These are phyloP conservation scores for Toxicodendron radicans DNA, from an alignment of 345 rosid species.

Conservation along the genomic window DNA sequence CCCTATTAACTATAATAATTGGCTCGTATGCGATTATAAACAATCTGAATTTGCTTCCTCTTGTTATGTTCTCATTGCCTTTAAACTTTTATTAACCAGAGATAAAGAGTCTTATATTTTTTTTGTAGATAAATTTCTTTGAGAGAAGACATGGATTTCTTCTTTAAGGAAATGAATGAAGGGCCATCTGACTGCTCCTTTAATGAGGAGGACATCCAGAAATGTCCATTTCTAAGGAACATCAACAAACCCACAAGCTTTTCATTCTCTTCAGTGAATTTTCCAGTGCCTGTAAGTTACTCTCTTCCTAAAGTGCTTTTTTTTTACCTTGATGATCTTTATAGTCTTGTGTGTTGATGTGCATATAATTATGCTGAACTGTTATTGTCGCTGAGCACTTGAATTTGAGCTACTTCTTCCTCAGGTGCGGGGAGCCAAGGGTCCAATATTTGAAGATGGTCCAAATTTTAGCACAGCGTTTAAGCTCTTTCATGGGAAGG, in stretches of 20 bases:
- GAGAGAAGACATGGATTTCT: slow-evolving; percentile 42
- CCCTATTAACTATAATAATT: too few species aligned
- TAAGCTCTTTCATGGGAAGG: slow-evolving; percentile 81
- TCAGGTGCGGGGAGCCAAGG: slow-evolving; percentile 59
- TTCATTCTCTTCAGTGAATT: slow-evolving; percentile 50
- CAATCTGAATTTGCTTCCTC: neutral
- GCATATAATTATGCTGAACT: neutral
- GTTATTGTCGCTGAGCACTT: neutral
- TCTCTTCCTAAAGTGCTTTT: neutral
- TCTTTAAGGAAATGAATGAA: slow-evolving; percentile 39
- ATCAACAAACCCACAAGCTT: slow-evolving; percentile 74
- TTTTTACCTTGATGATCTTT: neutral
- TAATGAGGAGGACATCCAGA: slow-evolving; percentile 48
- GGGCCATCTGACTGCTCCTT: slow-evolving; percentile 47
- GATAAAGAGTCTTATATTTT: neutral
- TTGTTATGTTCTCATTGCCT: neutral
- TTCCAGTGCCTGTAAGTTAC: slow-evolving; percentile 45
- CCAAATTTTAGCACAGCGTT: slow-evolving; percentile 69
- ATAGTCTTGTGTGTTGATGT: neutral
- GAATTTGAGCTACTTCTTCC: neutral
- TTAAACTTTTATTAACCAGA: too few species aligned
- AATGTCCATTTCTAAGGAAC: slow-evolving; percentile 83
- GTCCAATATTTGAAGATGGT: slow-evolving; percentile 94
- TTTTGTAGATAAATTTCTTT: slow-evolving; percentile 18
- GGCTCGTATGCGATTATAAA: too few species aligned